Conservation (phyloP, 2,329 filamentous ascomycete genomes). For the Sarocladium brachiariae region DNA sequence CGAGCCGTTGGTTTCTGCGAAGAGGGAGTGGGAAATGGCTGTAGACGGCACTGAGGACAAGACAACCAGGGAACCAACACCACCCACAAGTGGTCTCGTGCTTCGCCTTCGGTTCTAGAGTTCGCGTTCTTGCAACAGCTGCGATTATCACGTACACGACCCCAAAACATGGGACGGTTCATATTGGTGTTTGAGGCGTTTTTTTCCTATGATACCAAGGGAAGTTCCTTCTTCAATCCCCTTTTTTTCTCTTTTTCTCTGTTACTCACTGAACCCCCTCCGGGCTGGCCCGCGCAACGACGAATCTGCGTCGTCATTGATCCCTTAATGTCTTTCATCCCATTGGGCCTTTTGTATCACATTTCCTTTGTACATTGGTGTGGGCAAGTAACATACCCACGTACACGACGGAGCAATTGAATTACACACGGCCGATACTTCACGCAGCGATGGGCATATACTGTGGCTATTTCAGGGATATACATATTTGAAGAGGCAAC, state of each 20-base stretch:
- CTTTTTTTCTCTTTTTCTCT: background rate
- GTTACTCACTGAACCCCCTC: too few species aligned
- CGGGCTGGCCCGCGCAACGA: constrained; percentile 4
- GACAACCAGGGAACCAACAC: constrained; percentile 22
- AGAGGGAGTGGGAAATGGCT: constrained; percentile 57
- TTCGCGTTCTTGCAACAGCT: background rate
- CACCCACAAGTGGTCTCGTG: constrained; percentile 4
- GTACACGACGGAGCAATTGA: constrained; percentile 6
- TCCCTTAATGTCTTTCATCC: background rate
- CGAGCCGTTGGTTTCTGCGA: constrained; percentile 27
- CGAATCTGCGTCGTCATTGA: constrained; percentile 6
- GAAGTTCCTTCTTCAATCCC: constrained; percentile 2
- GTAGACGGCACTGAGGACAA: constrained; percentile 37
- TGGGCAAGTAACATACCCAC: constrained; percentile 1
- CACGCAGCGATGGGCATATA: constrained; percentile 6
- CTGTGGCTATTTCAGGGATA: constrained; percentile 4
- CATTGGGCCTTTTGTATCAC: background rate
- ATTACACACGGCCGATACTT: constrained; percentile 7
- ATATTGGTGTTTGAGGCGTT: constrained; percentile 8
- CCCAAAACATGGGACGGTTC: background rate
- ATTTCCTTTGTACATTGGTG: constrained; percentile 7
- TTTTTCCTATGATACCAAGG: constrained; percentile 8
- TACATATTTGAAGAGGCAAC: constrained; percentile 7
- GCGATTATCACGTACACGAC: background rate
- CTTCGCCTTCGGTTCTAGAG: constrained; percentile 7